Percentiles rank a stretch among this genome's conserved stretches.
Conservation (phyloP, 257 asterid genomes). For the Solanum paucissectum region DNA sequence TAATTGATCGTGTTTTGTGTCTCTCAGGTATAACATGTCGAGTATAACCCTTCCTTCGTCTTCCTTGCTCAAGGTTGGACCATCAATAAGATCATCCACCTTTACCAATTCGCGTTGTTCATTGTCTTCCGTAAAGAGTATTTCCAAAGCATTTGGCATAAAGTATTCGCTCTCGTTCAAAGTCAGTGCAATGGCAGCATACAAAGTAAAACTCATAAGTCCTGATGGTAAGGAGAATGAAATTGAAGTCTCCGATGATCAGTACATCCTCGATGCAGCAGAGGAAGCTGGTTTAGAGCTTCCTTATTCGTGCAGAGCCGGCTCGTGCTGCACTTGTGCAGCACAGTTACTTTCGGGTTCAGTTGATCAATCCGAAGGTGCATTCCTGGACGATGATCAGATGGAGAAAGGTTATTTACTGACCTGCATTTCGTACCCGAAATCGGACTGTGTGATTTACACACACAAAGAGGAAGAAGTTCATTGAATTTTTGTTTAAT, state of each 20-base stretch:
- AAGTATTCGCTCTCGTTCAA: not conserved
- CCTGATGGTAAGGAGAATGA: conserved; percentile 24
- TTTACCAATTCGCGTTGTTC: not conserved
- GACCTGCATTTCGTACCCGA: conserved; percentile 30
- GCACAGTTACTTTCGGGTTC: conserved; percentile 18
- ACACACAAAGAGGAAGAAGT: conserved; percentile 38
- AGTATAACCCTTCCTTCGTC: conserved; percentile 4
- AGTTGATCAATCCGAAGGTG: conserved; percentile 37
- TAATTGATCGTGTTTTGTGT: not conserved
- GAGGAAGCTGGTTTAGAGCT: conserved; percentile 27
- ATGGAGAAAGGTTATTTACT: conserved; percentile 26
- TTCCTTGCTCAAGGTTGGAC: not conserved
- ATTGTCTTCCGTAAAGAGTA: conserved; percentile 7
- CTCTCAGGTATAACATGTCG: conserved; percentile 8
- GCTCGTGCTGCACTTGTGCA: conserved; percentile 34
- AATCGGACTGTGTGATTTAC: conserved; percentile 22
- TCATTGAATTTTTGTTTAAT: not conserved
- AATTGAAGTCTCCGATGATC: conserved; percentile 27
- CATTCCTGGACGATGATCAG: conserved; percentile 25
- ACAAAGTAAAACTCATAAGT: conserved; percentile 33
- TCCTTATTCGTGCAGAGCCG: conserved; percentile 37
- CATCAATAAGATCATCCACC: not conserved
- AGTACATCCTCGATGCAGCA: conserved; percentile 31
- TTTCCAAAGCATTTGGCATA: conserved; percentile 9
- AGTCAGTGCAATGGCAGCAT: conserved; percentile 18